Percentiles rank a stretch among this genome's conserved stretches.
phyloP scores from a whole-genome alignment of 2,329 filamentous ascomycete species.

The Calonectria henricotiae region DNA sequence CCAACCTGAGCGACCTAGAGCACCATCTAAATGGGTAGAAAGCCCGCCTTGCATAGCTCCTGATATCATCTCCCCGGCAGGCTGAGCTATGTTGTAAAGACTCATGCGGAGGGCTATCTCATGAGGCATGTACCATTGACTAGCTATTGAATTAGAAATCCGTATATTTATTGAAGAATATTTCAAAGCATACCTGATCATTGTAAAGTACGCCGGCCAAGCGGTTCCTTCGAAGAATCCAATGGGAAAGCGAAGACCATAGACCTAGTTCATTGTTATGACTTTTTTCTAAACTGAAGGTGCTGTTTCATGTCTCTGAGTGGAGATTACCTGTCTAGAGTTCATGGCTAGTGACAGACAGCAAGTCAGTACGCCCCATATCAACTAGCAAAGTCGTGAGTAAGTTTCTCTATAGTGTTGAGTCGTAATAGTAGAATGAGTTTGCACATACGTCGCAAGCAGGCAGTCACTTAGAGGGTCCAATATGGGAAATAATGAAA shows the following conservation, averaged over 20 bases:
- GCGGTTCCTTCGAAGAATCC: constrained; percentile 37
- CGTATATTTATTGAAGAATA: neutral
- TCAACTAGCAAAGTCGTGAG: neutral
- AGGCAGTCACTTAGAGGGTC: constrained; percentile 34
- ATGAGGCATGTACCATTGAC: constrained; percentile 33
- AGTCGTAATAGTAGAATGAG: neutral
- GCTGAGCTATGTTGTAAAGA: constrained; percentile 38
- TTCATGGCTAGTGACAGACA: constrained; percentile 2
- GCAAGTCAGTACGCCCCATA: constrained; percentile 19
- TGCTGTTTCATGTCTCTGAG: no score
- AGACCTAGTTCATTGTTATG: constrained; percentile 9
- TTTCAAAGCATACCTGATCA: constrained; percentile 32
- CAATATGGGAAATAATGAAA: constrained; percentile 35
- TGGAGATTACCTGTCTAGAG: neutral
- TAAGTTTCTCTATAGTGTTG: neutral
- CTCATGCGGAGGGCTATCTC: constrained; percentile 36
- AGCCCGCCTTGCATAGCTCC: constrained; percentile 36
- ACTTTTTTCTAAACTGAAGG: neutral
- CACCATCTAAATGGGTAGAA: constrained; percentile 32
- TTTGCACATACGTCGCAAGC: constrained; percentile 27
- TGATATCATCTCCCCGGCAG: constrained; percentile 36
- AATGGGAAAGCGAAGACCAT: constrained; percentile 34
- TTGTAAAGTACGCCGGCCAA: constrained; percentile 38
- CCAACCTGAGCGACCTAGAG: constrained; percentile 35
- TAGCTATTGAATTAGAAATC: neutral